These are phyloP conservation scores for Arabis hirsuta DNA, from an alignment of 345 rosid genomes.

Conservation along the genomic window DNA sequence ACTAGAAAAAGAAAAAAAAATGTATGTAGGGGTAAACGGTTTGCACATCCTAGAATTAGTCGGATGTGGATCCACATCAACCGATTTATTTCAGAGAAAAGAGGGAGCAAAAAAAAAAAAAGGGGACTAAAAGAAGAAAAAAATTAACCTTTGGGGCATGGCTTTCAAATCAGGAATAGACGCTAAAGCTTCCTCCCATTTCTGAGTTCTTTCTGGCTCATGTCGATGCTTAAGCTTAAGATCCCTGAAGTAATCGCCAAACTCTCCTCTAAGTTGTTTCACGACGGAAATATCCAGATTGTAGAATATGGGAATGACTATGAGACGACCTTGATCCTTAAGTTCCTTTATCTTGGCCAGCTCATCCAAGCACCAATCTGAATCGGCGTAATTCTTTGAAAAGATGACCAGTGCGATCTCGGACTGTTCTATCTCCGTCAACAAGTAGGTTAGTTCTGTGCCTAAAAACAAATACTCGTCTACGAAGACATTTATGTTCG, in stretches of 20 bases:
- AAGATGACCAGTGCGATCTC: slow-evolving; percentile 23
- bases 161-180: neutral
- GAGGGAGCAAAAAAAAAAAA: neutral
- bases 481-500: slow-evolving; percentile 31
- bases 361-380: slow-evolving; percentile 31
- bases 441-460: neutral
- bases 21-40: no score
- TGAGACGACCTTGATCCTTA: slow-evolving; percentile 8
- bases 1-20: no score
- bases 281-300: slow-evolving; percentile 7
- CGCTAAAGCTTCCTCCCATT: slow-evolving; percentile 32
- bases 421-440: slow-evolving; percentile 30
- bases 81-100: no score
- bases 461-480: neutral
- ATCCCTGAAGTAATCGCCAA: slow-evolving; percentile 22
- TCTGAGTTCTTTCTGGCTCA: neutral
- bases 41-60: no score
- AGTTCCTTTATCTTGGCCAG: slow-evolving; percentile 22
- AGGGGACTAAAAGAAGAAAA: no score
- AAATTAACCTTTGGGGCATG: neutral
- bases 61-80: no score
- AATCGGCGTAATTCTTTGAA: slow-evolving; percentile 6
- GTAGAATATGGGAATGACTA: slow-evolving; percentile 29
- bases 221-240: neutral
- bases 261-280: neutral